phyloP scores from a whole-genome alignment of 2,329 filamentous ascomycete species.

The Paradendryphiella salina region DNA sequence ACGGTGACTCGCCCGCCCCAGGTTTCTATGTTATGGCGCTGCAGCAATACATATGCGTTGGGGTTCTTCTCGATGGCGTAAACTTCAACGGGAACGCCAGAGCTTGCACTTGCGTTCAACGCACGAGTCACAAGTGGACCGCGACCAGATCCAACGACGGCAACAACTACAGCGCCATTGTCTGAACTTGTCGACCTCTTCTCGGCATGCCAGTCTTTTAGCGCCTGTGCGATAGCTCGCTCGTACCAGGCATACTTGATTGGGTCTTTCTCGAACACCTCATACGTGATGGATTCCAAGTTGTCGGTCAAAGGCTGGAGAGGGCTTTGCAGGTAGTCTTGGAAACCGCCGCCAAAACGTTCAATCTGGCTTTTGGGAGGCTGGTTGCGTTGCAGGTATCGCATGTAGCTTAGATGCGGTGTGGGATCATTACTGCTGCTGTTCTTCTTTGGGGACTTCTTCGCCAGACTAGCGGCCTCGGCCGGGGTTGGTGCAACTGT shows the following conservation, averaged over 20 bases:
- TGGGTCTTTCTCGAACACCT: slow-evolving; percentile 97
- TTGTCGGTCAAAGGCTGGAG: slow-evolving; percentile 95
- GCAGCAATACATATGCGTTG: slow-evolving; percentile 91
- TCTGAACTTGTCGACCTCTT: slow-evolving; percentile 74
- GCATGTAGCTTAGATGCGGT: slow-evolving; percentile 77
- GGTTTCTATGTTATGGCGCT: slow-evolving; percentile 76
- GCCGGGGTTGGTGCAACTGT: slow-evolving; percentile 63
- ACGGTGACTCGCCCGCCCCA: slow-evolving; percentile 83
- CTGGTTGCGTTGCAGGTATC: slow-evolving; percentile 82
- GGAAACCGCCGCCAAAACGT: slow-evolving; percentile 71
- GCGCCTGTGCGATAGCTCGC: slow-evolving; percentile 75
- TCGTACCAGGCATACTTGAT: slow-evolving; percentile 99
- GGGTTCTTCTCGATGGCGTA: slow-evolving; percentile 98
- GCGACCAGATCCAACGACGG: slow-evolving; percentile 89
- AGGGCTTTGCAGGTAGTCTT: slow-evolving; percentile 94
- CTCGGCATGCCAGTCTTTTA: slow-evolving; percentile 75
- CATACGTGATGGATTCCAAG: slow-evolving; percentile 94
- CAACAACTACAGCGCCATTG: slow-evolving; percentile 75
- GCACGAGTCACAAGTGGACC: slow-evolving; percentile 90
- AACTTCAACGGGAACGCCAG: slow-evolving; percentile 77
- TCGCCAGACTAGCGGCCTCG: slow-evolving; percentile 60
- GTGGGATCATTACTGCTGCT: slow-evolving; percentile 58
- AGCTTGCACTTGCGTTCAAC: slow-evolving; percentile 74
- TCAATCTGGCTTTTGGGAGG: slow-evolving; percentile 66
- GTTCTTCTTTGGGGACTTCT: slow-evolving; percentile 46